Evolutionary conservation across 139 green algal genomes (phyloP).

Genomic region (Haematococcus lacustris): DNA sequence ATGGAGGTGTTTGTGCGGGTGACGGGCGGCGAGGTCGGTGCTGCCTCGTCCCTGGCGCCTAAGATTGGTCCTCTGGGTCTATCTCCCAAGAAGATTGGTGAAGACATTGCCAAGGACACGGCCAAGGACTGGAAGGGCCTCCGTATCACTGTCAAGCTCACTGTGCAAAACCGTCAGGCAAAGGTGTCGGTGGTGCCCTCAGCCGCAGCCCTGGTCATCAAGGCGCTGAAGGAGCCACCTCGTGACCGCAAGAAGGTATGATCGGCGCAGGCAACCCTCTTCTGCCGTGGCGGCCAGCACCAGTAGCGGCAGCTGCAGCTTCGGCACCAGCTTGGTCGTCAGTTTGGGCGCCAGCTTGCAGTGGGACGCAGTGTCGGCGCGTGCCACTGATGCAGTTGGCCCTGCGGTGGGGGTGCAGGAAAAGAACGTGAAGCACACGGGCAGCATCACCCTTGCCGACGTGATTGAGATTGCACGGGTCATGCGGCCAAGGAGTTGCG

Average conservation of each 20-base stretch:
- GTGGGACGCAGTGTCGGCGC: too few relatives aligned
- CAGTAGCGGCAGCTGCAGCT: too few relatives aligned
- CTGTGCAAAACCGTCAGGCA: conserved; percentile 96
- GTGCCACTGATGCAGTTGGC: too few relatives aligned
- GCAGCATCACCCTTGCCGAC: conserved; percentile 92
- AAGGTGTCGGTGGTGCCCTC: conserved; percentile 96
- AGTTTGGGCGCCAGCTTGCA: too few relatives aligned
- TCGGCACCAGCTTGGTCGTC: too few relatives aligned
- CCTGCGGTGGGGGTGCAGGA: too few relatives aligned
- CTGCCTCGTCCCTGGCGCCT: conserved; percentile 93
- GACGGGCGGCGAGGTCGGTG: conserved; percentile 94
- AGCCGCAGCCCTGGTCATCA: conserved; percentile 94
- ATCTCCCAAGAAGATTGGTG: conserved; percentile 99
- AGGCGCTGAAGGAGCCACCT: conserved; percentile 93
- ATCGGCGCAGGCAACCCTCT: too few relatives aligned
- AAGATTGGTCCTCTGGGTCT: conserved; percentile 99
- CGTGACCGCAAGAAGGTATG: conserved; percentile 93
- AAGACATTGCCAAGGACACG: conserved; percentile 99
- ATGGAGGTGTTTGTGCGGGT: conserved; percentile 95
- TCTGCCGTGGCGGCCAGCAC: too few relatives aligned
- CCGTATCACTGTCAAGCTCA: conserved; percentile 97
- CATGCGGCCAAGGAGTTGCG: conserved; percentile 89
- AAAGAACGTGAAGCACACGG: conserved; percentile 98
- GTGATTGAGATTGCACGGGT: conserved; percentile 92
- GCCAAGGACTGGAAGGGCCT: conserved; percentile 99